Percentiles rank a stretch among this genome's conserved stretches.
phyloP scores from a whole-genome alignment of 2,329 filamentous ascomycete genomes.

The Aspergillus pseudoterreus region DNA sequence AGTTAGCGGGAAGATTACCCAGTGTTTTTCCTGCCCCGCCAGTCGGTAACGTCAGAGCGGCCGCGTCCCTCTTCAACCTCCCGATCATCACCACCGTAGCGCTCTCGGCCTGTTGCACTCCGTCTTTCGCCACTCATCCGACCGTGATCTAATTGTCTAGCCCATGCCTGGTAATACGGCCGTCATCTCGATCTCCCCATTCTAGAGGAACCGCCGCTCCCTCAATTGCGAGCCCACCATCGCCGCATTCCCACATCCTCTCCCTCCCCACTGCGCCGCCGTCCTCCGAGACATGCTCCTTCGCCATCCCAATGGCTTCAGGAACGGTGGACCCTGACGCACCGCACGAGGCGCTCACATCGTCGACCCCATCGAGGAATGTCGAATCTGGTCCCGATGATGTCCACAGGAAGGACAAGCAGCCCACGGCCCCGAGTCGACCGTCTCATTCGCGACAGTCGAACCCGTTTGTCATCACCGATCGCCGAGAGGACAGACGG shows the following conservation, averaged over 20 bases:
- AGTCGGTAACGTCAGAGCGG: constrained; percentile 23
- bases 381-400: constrained; percentile 17
- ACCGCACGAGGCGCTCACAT: constrained; percentile 26
- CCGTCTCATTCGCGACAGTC: constrained; percentile 25
- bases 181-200: background rate
- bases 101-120: background rate
- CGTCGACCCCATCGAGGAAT: constrained; percentile 14
- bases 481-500: constrained; percentile 35
- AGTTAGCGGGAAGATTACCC: background rate
- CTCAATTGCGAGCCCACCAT: constrained; percentile 13
- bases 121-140: background rate
- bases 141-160: background rate
- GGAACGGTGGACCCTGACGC: constrained; percentile 35
- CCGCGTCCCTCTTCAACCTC: constrained; percentile 10
- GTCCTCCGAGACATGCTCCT: constrained; percentile 30
- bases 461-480: constrained; percentile 37
- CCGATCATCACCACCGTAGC: constrained; percentile 1
- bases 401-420: constrained; percentile 28
- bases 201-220: background rate
- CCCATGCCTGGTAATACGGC: background rate
- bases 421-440: constrained; percentile 25
- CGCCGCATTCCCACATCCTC: constrained; percentile 3
- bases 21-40: constrained; percentile 17
- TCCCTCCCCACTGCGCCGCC: constrained; percentile 6
- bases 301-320: constrained; percentile 37